Evolutionary conservation across 2,329 filamentous ascomycete species (phyloP), one percentile per base, ranked within the genome.

Genomic region (Penicillium oxalicum): DNA sequence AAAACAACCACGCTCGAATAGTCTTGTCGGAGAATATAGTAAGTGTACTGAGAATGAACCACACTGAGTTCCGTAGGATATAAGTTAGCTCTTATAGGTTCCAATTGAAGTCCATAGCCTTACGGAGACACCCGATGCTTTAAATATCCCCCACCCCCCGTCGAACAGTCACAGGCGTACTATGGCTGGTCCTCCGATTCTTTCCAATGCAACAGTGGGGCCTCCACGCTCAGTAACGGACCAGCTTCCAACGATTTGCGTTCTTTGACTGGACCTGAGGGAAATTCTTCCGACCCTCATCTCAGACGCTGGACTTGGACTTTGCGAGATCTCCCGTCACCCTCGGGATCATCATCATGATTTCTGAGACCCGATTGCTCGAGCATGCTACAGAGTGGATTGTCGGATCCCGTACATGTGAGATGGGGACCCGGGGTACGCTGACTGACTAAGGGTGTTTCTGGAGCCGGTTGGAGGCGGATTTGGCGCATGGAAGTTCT

Each of bases 181-280:
- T 7, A 7, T 32, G 29, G 11, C 52, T 49, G 50, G 46, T 48
- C 36, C 63, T 66, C 67, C 66, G 67, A 66, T 61, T 67, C 63
- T 68, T 68, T 65, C 65, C 63, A 66, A 66, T 48, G 55, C 47
- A 50, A 59, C 56, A 59, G 67, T 70, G 67, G 67, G 66, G 65
- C 67, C 59, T 42, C 42, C 53, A 44, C 42, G 42, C 32, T 34
- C 42, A 36, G 18, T 24, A 7, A 44, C 50, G 45, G 50, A 11
- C 7, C 29, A 32, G 29, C 29, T 8, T 32, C 29, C 29, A 32
- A 32, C 29, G 8, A 11, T 32, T 7, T 32, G 29, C 29, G 8
- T 32, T 51, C 48, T 60, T 55, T 58, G 52, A 56, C 55, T 54
- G 50, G 52, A 54, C 57, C 59, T 54, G 57, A 60, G 63, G 61